Evolutionary conservation across 169 alveolate species (phyloP).

Genomic region (Plasmodium knowlesi): DNA sequence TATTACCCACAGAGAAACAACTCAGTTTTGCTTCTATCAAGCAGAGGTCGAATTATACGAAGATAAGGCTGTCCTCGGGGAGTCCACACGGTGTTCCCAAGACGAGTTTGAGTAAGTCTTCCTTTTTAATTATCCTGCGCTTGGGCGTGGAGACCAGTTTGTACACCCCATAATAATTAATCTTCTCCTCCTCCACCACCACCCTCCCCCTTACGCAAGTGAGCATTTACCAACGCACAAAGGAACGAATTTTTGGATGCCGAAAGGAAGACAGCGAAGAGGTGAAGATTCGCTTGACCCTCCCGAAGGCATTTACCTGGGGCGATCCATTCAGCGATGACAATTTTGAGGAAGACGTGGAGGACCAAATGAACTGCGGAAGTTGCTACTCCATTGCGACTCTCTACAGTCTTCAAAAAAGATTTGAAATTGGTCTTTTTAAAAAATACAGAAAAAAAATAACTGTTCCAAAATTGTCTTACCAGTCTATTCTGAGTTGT

Average conservation of each 20-base stretch:
- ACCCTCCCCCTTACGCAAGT: background rate
- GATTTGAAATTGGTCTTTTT: conserved; percentile 87
- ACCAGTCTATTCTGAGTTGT: conserved; percentile 76
- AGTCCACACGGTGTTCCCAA: conserved; percentile 1
- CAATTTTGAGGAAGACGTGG: conserved; percentile 58
- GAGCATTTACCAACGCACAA: conserved; percentile 14
- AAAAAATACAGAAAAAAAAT: conserved; percentile 78
- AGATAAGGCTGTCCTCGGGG: background rate
- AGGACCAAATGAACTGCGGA: conserved; percentile 94
- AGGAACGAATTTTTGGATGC: conserved; percentile 26
- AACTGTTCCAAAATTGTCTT: conserved; percentile 40
- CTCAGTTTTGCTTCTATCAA: background rate
- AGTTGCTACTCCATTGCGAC: conserved; percentile 95
- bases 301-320: conserved; percentile 82
- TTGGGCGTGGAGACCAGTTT: background rate
- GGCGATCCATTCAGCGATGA: conserved; percentile 85
- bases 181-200: background rate
- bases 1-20: background rate
- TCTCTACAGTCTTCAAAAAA: conserved; percentile 86
- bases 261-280: background rate
- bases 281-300: conserved; percentile 51
- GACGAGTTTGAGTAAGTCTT: conserved; percentile 1
- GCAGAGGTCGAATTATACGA: conserved; percentile 33
- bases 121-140: background rate
- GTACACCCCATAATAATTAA: background rate